Evolutionary conservation across 441 rosid genomes (phyloP).

Genomic region (Isatis lusitanica): DNA sequence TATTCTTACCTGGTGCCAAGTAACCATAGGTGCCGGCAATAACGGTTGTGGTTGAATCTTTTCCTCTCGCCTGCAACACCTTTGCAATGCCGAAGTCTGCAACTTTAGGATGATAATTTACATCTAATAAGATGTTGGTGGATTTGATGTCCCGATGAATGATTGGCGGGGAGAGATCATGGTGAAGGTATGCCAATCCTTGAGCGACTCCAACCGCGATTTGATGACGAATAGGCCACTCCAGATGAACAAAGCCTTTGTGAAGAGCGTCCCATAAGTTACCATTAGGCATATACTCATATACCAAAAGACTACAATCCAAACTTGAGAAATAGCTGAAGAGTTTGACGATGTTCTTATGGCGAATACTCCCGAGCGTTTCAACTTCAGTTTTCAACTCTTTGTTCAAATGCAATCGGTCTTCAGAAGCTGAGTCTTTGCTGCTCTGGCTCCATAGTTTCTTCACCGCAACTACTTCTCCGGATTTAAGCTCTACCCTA

Average conservation of each 20-base stretch:
- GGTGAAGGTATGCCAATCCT: slow-evolving; percentile 92
- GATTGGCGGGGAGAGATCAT: slow-evolving; percentile 71
- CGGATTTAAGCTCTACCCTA: slow-evolving; percentile 57
- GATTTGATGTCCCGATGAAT: slow-evolving; percentile 95
- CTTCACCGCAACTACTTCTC: slow-evolving; percentile 88
- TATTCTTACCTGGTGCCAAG: slow-evolving; percentile 74
- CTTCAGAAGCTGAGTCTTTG: slow-evolving; percentile 59
- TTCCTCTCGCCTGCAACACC: slow-evolving; percentile 83
- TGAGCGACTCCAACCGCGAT: slow-evolving; percentile 91
- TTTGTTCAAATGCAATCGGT: slow-evolving; percentile 49
- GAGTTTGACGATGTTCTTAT: slow-evolving; percentile 87
- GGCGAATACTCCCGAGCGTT: slow-evolving; percentile 81
- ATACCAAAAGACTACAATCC: slow-evolving; percentile 66
- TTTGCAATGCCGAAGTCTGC: slow-evolving; percentile 98
- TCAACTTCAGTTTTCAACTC: slow-evolving; percentile 83
- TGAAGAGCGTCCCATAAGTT: slow-evolving; percentile 90
- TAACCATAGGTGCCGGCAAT: slow-evolving; percentile 92
- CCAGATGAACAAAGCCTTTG: slow-evolving; percentile 52
- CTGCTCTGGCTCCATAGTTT: slow-evolving; percentile 63
- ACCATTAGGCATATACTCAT: slow-evolving; percentile 93
- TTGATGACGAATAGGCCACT: slow-evolving; percentile 86
- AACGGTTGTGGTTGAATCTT: slow-evolving; percentile 80
- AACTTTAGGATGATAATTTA: slow-evolving; percentile 74
- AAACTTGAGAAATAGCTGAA: slow-evolving; percentile 74
- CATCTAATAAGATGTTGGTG: slow-evolving; percentile 76